Percentiles rank a stretch among this genome's conserved stretches.
These are phyloP conservation scores for Aspergillus ibericus DNA, from an alignment of 2,329 filamentous ascomycete genomes.

Conservation along the genomic window DNA sequence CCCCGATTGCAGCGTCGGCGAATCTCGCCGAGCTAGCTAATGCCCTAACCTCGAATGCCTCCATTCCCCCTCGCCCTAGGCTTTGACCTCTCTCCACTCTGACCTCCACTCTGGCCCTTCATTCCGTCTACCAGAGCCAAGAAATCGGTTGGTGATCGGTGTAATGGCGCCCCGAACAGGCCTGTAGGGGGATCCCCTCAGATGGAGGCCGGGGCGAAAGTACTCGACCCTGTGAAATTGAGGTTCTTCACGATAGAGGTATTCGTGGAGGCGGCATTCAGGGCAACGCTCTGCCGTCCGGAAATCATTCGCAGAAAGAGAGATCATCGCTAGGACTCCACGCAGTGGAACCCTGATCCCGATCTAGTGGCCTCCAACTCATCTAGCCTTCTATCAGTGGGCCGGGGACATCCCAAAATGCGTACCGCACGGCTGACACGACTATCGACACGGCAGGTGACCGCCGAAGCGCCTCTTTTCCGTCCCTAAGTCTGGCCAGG, in stretches of 20 bases:
- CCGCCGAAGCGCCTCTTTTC: neutral
- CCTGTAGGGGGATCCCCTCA: too few relatives aligned
- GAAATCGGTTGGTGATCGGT: too few relatives aligned
- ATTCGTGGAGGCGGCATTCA: too few relatives aligned
- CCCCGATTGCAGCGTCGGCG: neutral
- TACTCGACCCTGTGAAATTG: too few relatives aligned
- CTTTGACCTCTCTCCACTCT: too few relatives aligned
- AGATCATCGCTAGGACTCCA: neutral
- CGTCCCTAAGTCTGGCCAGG: neutral
- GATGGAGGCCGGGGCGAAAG: too few relatives aligned
- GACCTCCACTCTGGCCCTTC: too few relatives aligned
- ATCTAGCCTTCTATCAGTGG: neutral
- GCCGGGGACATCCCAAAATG: neutral
- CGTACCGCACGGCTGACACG: neutral
- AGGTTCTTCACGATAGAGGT: too few relatives aligned
- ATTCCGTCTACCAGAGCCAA: too few relatives aligned
- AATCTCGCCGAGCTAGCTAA: neutral
- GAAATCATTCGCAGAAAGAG: neutral
- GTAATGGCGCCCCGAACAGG: too few relatives aligned
- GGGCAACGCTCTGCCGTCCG: too few relatives aligned
- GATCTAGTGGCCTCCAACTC: neutral
- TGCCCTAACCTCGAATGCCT: too few relatives aligned
- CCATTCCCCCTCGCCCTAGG: neutral
- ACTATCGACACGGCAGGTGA: neutral
- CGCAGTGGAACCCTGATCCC: neutral